phyloP scores from a whole-genome alignment of 2,329 filamentous ascomycete species.

The Aaosphaeria pasadenensis region DNA sequence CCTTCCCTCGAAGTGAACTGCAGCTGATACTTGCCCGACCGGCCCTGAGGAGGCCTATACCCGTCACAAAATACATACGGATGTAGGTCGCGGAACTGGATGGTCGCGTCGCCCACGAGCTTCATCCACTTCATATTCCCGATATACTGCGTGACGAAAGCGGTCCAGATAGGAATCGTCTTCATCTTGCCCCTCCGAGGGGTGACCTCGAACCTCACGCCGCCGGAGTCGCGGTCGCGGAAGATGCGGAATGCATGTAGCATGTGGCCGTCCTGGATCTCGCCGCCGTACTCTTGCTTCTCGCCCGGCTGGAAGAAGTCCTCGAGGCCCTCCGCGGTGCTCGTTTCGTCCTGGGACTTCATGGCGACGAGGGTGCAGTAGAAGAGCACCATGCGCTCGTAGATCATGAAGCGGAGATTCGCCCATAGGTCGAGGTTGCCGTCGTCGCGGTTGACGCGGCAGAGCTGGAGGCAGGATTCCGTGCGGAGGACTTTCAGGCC shows the following conservation, averaged over 20 bases:
- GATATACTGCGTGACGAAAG: slow-evolving; percentile 42
- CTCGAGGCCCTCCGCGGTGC: slow-evolving; percentile 40
- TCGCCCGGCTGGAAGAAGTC: slow-evolving; percentile 49
- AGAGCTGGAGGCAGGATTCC: slow-evolving; percentile 41
- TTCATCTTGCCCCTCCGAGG: slow-evolving; percentile 52
- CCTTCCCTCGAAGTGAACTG: slow-evolving; percentile 32
- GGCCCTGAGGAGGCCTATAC: slow-evolving; percentile 40
- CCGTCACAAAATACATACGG: slow-evolving; percentile 53
- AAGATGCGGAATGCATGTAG: slow-evolving; percentile 56
- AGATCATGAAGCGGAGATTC: slow-evolving; percentile 51
- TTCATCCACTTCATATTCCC: slow-evolving; percentile 49
- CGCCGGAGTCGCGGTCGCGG: slow-evolving; percentile 49
- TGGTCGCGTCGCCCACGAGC: slow-evolving; percentile 38
- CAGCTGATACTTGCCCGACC: slow-evolving; percentile 29
- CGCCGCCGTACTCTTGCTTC: slow-evolving; percentile 48
- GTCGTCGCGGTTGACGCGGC: slow-evolving; percentile 37
- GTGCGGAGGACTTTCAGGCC: slow-evolving; percentile 42
- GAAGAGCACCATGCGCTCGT: slow-evolving; percentile 58
- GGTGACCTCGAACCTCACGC: slow-evolving; percentile 57
- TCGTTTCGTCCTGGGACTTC: slow-evolving; percentile 53
- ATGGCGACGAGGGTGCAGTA: slow-evolving; percentile 57
- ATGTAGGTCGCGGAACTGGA: slow-evolving; percentile 50
- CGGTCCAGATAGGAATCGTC: slow-evolving; percentile 59
- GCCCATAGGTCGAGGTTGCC: slow-evolving; percentile 51
- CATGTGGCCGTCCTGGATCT: slow-evolving; percentile 52